phyloP scores from a whole-genome alignment of 805 yeast genomes.

The Sungouiella thailandica region DNA sequence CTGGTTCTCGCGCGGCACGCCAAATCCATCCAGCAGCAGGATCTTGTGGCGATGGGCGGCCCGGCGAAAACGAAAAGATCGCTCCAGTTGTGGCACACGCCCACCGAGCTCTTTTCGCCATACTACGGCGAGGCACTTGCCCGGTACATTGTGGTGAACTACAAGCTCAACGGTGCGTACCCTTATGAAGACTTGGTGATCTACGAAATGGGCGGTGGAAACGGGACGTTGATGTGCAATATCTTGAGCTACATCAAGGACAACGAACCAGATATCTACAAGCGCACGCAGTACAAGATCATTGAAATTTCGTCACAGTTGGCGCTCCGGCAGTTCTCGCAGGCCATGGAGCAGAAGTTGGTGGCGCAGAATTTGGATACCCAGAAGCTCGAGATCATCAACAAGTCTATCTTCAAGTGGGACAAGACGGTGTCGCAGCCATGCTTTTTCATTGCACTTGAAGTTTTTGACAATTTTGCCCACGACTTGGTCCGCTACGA shows the following conservation, averaged over 20 bases:
- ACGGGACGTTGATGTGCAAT: constrained; percentile 79
- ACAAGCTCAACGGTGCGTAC: constrained; percentile 55
- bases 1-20: constrained; percentile 23
- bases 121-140: constrained; percentile 85
- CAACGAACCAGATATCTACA: constrained; percentile 70
- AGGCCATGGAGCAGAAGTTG: constrained; percentile 31
- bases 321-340: constrained; percentile 49
- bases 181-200: constrained; percentile 70
- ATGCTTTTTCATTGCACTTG: constrained; percentile 73
- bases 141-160: constrained; percentile 66
- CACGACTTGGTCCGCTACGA: constrained; percentile 82
- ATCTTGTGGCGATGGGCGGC: constrained; percentile 13
- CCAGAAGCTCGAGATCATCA: constrained; percentile 57
- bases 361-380: constrained; percentile 43
- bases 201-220: constrained; percentile 89
- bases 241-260: constrained; percentile 59
- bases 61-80: constrained; percentile 27
- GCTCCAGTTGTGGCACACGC: constrained; percentile 83
- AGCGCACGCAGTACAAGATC: constrained; percentile 60
- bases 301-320: constrained; percentile 66
- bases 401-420: constrained; percentile 78
- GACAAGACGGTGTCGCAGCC: constrained; percentile 52
- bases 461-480: constrained; percentile 78
- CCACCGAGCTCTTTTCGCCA: constrained; percentile 81
- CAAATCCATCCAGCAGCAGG: constrained; percentile 19